Evolutionary conservation across 2,329 filamentous ascomycete genomes (phyloP), one percentile per base, ranked within the genome.

Genomic region (Pyrenophora seminiperda): DNA sequence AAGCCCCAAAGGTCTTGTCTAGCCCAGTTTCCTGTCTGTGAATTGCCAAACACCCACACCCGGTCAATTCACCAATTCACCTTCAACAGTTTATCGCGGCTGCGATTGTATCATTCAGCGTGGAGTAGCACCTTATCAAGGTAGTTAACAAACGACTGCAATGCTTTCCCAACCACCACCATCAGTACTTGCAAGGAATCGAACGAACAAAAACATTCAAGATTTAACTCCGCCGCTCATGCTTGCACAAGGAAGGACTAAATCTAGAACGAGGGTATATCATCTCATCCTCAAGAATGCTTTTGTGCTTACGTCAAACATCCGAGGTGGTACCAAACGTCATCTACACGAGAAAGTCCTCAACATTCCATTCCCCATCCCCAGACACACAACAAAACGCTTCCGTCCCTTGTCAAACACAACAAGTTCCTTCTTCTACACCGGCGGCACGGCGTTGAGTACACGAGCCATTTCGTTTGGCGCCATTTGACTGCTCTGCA

Each of bases 401-500:
- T 17, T 6, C 15, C 17, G 14, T 33, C 13, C 19, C 9, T 20
- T 24, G 14, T 33, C 13, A 27, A n/a, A n/a, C 15, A 10, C 18
- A 6, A 36, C 17, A 20, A 34, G n/a, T n/a, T 17, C 30, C 32
- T 5, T 33, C 20, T 13, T 22, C 20, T 39, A 14, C 41, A 68
- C 36, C 20, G 62, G 59, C 40, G 68, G 68, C 3, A 72, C 47
- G 3, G 59, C 32, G 36, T 70, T 70, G 49, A 79, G 53, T 14
- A 78, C 40, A 32, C 65, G 65, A 32, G 66, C 67, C 20, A 76
- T 67, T 56, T 79, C 77, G 33, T 66, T 70, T 47, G 75, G 73
- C 31, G 81, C 76, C 70, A 85, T 75, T 18, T 77, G 77, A 46
- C 76, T 78, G 32, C 81, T 79, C 13, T 78, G 80, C 61, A 86